Evolutionary conservation across 2,329 filamentous ascomycete genomes (phyloP).

Genomic region (Colletotrichum sp.): DNA sequence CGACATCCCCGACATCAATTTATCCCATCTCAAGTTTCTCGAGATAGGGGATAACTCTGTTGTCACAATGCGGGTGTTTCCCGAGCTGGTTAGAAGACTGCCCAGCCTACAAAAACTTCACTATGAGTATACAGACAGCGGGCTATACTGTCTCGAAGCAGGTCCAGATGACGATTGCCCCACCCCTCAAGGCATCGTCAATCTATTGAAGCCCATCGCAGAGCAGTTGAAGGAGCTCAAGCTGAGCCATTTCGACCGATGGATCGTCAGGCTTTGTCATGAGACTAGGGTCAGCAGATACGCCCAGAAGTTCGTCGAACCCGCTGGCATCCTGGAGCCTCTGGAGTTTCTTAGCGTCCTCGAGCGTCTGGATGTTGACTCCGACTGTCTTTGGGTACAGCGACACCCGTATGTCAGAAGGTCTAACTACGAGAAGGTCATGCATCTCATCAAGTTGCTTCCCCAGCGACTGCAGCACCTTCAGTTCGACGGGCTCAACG

Average conservation of each 20-base stretch:
- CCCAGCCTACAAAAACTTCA: neutral
- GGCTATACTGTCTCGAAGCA: fast-evolving
- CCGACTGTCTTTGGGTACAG: neutral
- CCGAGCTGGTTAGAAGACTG: neutral
- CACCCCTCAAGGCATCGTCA: neutral
- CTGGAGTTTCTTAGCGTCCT: neutral
- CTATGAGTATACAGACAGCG: neutral
- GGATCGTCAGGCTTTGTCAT: neutral
- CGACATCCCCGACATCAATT: neutral
- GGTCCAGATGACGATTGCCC: neutral
- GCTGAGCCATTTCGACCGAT: neutral
- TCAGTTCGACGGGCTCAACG: neutral
- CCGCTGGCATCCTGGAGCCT: neutral
- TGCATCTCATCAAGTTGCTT: neutral
- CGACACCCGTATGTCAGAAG: neutral
- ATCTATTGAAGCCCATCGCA: neutral
- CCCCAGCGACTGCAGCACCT: neutral
- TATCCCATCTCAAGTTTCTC: neutral
- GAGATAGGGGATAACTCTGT: fast-evolving
- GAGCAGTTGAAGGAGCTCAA: neutral
- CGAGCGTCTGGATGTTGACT: neutral
- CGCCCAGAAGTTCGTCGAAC: neutral
- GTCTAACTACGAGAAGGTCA: neutral
- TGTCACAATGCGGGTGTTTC: neutral
- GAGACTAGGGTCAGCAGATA: neutral